These are phyloP conservation scores for Fusarium subtropicale DNA, from an alignment of 2,329 filamentous ascomycete genomes.

Conservation along the genomic window DNA sequence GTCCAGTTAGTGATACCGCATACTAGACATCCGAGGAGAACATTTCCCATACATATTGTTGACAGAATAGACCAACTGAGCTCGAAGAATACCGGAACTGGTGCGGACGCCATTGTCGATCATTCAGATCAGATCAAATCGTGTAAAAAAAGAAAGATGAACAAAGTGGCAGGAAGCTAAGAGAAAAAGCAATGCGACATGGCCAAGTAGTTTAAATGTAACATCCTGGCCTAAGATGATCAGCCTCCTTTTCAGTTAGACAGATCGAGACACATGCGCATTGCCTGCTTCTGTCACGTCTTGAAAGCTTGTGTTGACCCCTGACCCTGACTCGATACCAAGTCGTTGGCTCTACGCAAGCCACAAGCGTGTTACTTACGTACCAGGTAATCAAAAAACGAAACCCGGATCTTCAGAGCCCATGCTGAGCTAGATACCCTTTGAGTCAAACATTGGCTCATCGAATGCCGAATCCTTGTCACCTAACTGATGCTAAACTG, in stretches of 20 bases:
- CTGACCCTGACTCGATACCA: neutral
- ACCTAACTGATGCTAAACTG: neutral
- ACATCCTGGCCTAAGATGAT: slow-evolving; percentile 4
- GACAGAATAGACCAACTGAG: slow-evolving; percentile 58
- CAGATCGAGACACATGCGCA: neutral
- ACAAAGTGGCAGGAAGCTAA: neutral
- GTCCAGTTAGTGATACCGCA: slow-evolving; percentile 54
- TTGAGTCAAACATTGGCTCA: neutral
- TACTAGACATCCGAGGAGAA: slow-evolving; percentile 54
- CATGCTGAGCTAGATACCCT: neutral
- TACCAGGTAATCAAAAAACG: neutral
- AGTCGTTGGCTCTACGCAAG: neutral
- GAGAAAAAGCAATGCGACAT: slow-evolving; percentile 18
- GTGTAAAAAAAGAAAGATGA: neutral
- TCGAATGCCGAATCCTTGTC: neutral
- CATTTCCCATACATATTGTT: slow-evolving; percentile 54
- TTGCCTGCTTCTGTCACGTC: neutral
- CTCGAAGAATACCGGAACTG: slow-evolving; percentile 52
- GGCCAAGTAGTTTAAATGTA: neutral
- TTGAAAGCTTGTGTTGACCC: neutral
- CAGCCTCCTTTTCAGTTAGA: slow-evolving; percentile 14
- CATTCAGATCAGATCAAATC: neutral
- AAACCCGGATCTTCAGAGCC: neutral
- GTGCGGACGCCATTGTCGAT: slow-evolving; percentile 18
- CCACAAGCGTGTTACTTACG: neutral